Percentiles rank a stretch among this genome's conserved stretches.
Conservation (phyloP, 208 protist species). For the Leishmania gerbilli region DNA sequence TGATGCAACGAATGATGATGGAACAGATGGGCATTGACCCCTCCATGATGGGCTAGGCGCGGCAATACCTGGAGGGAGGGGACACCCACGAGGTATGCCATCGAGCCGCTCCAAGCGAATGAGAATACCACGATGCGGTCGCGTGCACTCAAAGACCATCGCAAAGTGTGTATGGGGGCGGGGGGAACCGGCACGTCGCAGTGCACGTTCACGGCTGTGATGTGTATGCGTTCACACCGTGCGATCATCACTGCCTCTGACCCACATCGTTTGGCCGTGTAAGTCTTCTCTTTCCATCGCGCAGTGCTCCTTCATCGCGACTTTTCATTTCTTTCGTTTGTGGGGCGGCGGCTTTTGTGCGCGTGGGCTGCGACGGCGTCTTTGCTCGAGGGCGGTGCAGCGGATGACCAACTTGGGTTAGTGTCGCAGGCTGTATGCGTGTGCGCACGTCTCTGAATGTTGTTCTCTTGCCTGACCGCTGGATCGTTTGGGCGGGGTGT, state of each 20-base stretch:
- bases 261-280: neutral
- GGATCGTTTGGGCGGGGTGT: neutral
- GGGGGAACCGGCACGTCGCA: neutral
- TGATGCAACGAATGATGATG: slow-evolving; percentile 91
- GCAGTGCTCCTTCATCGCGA: neutral
- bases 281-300: neutral
- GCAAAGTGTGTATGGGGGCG: too few relatives aligned
- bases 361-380: neutral
- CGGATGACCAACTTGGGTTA: neutral
- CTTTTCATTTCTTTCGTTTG: neutral
- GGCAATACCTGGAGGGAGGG: neutral
- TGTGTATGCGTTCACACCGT: neutral
- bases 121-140: neutral
- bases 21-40: slow-evolving; percentile 87
- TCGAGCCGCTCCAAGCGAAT: neutral
- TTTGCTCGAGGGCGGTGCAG: neutral
- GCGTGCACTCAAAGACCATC: neutral
- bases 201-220: neutral
- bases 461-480: neutral
- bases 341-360: neutral
- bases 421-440: neutral
- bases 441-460: neutral
- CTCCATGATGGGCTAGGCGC: slow-evolving; percentile 39
- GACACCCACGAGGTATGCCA: neutral
- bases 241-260: neutral